phyloP scores from a whole-genome alignment of 176 grass and related monocot genomes.

The Paspalum vaginatum region DNA sequence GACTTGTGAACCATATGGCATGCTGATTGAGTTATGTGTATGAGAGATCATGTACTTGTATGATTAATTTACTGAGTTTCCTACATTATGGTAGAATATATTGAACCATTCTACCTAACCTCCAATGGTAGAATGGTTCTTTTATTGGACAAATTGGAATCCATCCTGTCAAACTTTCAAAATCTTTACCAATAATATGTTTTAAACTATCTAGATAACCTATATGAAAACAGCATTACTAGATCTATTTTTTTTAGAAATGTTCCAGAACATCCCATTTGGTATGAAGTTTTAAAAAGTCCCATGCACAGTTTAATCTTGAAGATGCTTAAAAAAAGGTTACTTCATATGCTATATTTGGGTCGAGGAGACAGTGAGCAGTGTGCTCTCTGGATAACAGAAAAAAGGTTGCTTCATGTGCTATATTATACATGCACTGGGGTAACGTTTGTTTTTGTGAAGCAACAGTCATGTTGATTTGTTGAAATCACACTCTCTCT shows the following conservation, averaged over 20 bases:
- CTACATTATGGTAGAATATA: constrained; percentile 7
- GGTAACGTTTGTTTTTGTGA: constrained; percentile 2
- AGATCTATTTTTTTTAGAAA: background rate
- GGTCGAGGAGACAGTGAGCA: background rate
- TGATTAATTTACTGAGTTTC: background rate
- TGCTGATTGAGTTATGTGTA: background rate
- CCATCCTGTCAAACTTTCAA: background rate
- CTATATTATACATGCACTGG: background rate
- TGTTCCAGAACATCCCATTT: background rate
- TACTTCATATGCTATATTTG: background rate
- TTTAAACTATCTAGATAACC: background rate
- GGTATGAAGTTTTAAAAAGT: background rate
- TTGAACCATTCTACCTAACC: background rate
- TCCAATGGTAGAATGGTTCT: background rate
- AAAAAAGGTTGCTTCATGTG: no score
- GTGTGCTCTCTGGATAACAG: constrained; percentile 1
- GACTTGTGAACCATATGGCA: background rate
- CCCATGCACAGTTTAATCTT: background rate
- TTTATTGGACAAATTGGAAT: background rate
- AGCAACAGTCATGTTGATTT: constrained; percentile 22
- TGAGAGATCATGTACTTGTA: background rate
- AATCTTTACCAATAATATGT: background rate
- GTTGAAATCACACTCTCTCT: no score
- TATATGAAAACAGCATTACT: constrained; percentile 20
- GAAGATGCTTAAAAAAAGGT: background rate